Conservation (phyloP, 306 rosid species). For the Inga leiocalycina region DNA sequence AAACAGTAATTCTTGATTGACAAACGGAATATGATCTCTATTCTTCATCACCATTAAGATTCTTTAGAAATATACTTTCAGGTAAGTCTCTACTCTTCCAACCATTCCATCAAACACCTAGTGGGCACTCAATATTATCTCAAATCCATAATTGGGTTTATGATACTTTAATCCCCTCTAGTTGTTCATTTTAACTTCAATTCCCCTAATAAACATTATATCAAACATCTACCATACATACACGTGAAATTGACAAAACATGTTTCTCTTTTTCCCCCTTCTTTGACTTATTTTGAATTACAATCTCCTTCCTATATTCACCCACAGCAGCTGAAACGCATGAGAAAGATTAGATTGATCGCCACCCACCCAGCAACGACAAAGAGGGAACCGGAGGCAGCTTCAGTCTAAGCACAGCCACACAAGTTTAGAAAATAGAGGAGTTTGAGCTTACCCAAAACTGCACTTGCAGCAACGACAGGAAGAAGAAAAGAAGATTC, state of each 20-base stretch:
- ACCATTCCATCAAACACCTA: not conserved
- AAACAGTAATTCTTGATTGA: conserved; percentile 34
- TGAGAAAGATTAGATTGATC: too few species aligned
- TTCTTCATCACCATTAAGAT: not conserved
- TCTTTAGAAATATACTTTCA: not conserved
- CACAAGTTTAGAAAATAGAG: not conserved
- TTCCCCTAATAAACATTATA: not conserved
- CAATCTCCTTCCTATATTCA: not conserved
- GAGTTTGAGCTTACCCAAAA: not conserved
- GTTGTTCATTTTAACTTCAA: not conserved
- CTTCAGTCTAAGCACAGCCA: not conserved
- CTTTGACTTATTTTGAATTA: not conserved
- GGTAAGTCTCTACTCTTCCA: not conserved
- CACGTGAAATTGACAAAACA: not conserved
- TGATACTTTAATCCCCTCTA: not conserved
- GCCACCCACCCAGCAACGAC: not conserved
- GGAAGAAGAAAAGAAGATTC: not conserved
- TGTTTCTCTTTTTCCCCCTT: not conserved
- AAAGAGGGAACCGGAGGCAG: not conserved
- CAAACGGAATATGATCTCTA: too few species aligned
- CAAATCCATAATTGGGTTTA: not conserved
- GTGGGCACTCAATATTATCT: not conserved
- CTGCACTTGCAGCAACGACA: not conserved
- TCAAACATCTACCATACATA: not conserved
- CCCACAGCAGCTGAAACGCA: not conserved